Conservation (phyloP, 148 eudicot genomes). For the Euryodendron excelsum region DNA sequence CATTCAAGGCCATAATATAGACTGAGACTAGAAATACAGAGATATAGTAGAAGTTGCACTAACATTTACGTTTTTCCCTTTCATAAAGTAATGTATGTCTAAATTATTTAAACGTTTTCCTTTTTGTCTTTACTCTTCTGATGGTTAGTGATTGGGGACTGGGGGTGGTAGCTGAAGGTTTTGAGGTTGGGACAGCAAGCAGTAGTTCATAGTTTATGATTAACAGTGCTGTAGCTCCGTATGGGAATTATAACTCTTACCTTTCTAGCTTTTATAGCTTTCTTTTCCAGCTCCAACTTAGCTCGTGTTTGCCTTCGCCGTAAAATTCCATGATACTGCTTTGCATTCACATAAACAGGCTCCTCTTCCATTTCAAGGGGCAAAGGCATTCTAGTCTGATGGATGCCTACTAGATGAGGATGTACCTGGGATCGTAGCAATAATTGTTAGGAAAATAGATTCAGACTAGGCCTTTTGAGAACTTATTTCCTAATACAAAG, state of each 20-base stretch:
- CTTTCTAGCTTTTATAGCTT: slow-evolving; percentile 54
- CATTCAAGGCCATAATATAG: too few species aligned
- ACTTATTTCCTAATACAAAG: background rate
- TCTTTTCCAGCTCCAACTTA: slow-evolving; percentile 72
- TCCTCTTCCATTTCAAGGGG: slow-evolving; percentile 74
- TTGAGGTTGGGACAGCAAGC: background rate
- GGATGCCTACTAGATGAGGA: slow-evolving; percentile 56
- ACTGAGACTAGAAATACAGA: background rate
- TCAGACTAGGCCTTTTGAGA: background rate
- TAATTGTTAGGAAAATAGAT: background rate
- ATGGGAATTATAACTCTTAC: slow-evolving; percentile 23
- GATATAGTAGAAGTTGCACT: background rate
- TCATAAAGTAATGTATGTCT: background rate
- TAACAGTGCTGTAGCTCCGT: background rate
- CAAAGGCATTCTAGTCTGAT: slow-evolving; percentile 56
- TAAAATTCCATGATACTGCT: slow-evolving; percentile 78
- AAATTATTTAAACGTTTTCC: background rate
- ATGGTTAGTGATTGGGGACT: background rate
- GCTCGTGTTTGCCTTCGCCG: slow-evolving; percentile 79
- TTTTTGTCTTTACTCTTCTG: background rate
- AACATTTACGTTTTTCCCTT: background rate
- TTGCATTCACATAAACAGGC: slow-evolving; percentile 78
- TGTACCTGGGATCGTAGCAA: slow-evolving; percentile 39
- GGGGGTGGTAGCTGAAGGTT: background rate
- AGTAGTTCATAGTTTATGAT: background rate